Conservation (phyloP, 805 yeast species). For the Starmerella lactis-condensi region DNA sequence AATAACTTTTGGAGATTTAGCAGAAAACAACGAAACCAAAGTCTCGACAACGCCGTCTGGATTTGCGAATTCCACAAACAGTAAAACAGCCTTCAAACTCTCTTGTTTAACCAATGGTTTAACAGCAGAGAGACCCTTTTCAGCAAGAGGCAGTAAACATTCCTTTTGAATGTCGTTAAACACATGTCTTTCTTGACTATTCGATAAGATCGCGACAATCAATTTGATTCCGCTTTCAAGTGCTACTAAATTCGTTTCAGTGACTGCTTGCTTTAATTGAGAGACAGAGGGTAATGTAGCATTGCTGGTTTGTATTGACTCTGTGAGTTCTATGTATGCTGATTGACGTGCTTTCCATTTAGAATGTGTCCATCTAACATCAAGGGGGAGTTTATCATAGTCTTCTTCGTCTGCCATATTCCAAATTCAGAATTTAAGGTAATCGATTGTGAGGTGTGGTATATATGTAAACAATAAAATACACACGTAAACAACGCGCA, state of each 20-base stretch:
- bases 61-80: constrained; percentile 49
- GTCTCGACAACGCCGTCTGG: constrained; percentile 38
- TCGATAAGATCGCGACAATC: constrained; percentile 34
- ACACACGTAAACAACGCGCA: too few species aligned
- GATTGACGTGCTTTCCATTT: constrained; percentile 72
- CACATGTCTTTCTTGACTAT: constrained; percentile 32
- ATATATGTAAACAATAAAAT: too few species aligned
- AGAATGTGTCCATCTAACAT: constrained; percentile 48
- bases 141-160: constrained; percentile 33
- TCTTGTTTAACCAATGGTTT: constrained; percentile 57
- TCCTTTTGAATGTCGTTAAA: constrained; percentile 18
- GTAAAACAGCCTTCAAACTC: constrained; percentile 42
- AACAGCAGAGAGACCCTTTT: constrained; percentile 62
- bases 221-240: constrained; percentile 63
- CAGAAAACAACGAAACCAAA: constrained; percentile 40
- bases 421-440: too few species aligned
- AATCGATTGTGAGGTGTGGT: too few species aligned
- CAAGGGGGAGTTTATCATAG: constrained; percentile 42
- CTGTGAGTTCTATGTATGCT: constrained; percentile 52
- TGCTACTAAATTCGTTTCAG: constrained; percentile 77
- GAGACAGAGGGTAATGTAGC: constrained; percentile 1
- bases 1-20: constrained; percentile 56
- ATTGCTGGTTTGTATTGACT: constrained; percentile 1
- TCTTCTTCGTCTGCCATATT: constrained; percentile 38
- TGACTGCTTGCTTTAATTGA: constrained; percentile 35